Evolutionary conservation across 2,329 filamentous ascomycete species (phyloP).

Genomic region (Aspergillus ochraceus): DNA sequence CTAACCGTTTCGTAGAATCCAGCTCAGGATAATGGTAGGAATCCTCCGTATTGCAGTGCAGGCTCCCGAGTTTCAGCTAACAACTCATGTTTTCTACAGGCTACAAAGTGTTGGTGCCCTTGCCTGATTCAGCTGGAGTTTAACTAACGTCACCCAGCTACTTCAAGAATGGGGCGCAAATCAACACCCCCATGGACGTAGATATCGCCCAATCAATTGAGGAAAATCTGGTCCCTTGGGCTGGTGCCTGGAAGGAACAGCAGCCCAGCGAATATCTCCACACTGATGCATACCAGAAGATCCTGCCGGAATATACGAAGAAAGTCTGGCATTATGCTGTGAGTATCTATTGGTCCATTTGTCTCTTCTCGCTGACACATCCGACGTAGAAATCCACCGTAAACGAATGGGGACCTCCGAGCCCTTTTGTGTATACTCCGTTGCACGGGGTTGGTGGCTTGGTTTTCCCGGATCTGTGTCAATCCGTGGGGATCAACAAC

Average conservation of each 20-base stretch:
- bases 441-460: constrained; percentile 42
- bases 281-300: constrained; percentile 26
- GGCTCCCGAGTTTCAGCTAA: not conserved
- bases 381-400: constrained; percentile 34
- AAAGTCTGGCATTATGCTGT: constrained; percentile 35
- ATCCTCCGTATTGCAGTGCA: not conserved
- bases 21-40: constrained; percentile 58
- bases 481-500: constrained; percentile 32
- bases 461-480: constrained; percentile 35
- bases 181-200: constrained; percentile 62
- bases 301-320: constrained; percentile 31
- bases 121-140: not conserved
- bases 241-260: constrained; percentile 46
- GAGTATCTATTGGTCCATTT: constrained; percentile 8
- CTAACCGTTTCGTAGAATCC: constrained; percentile 50
- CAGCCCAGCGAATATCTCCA: constrained; percentile 41
- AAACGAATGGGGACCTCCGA: constrained; percentile 24
- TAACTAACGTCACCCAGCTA: constrained; percentile 45
- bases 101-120: constrained; percentile 57
- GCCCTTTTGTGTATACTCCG: constrained; percentile 45
- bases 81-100: constrained; percentile 34
- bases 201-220: constrained; percentile 60
- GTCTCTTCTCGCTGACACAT: constrained; percentile 12
- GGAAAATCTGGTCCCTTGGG: constrained; percentile 54
- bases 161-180: constrained; percentile 65